phyloP scores from a whole-genome alignment of 2,329 filamentous ascomycete species.

The Fusarium irregulare region DNA sequence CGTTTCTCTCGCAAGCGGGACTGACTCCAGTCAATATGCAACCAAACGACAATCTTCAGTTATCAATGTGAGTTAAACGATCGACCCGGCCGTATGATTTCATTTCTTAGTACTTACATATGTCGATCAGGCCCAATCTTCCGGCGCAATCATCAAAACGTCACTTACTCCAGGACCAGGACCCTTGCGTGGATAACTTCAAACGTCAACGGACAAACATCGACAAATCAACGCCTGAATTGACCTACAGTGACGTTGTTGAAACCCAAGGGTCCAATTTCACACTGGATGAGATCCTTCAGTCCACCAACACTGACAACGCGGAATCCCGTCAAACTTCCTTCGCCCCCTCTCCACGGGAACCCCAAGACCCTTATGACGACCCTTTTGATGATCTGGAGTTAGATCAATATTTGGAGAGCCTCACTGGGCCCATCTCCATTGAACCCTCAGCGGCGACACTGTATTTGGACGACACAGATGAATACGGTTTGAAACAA shows the following conservation, averaged over 20 bases:
- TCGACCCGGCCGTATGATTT: slow-evolving; percentile 31
- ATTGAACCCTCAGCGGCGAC: background rate
- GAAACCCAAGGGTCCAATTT: slow-evolving; percentile 17
- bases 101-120: slow-evolving; percentile 27
- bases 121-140: slow-evolving; percentile 28
- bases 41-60: slow-evolving; percentile 23
- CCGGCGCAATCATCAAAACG: slow-evolving; percentile 31
- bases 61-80: slow-evolving; percentile 32
- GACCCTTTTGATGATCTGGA: slow-evolving; percentile 36
- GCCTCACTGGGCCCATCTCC: background rate
- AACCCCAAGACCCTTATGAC: slow-evolving; percentile 7
- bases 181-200: slow-evolving; percentile 8
- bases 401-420: slow-evolving; percentile 29
- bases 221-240: slow-evolving; percentile 17
- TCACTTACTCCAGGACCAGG: slow-evolving; percentile 17
- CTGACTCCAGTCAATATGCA: slow-evolving; percentile 36
- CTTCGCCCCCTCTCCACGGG: background rate
- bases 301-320: slow-evolving; percentile 17
- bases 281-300: slow-evolving; percentile 3
- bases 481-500: slow-evolving; percentile 18
- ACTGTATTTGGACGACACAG: background rate
- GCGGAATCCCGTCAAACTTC: slow-evolving; percentile 8
- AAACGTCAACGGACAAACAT: slow-evolving; percentile 28
- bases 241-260: slow-evolving; percentile 6
- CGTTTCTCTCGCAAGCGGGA: slow-evolving; percentile 27